These are phyloP conservation scores for Zasmidium angulare DNA, from an alignment of 2,329 filamentous ascomycete genomes.

Conservation along the genomic window DNA sequence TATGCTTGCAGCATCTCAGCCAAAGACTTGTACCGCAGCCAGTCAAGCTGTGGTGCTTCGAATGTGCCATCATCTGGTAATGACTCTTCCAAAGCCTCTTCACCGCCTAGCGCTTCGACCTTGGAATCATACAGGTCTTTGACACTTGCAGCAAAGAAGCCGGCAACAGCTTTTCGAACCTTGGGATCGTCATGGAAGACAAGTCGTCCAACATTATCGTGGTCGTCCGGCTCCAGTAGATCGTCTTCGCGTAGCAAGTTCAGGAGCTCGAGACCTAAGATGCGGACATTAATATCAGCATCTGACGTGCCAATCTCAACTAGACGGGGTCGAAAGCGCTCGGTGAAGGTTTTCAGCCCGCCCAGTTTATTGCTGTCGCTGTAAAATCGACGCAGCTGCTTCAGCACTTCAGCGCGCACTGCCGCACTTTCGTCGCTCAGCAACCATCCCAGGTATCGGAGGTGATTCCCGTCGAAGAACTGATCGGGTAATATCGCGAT, in stretches of 20 bases:
- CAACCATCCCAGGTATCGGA: constrained; percentile 94
- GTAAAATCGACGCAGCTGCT: constrained; percentile 77
- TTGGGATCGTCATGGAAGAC: constrained; percentile 84
- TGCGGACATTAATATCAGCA: constrained; percentile 75
- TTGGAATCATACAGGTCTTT: constrained; percentile 76
- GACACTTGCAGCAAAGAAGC: constrained; percentile 87
- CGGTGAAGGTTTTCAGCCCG: constrained; percentile 83
- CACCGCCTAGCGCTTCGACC: constrained; percentile 80
- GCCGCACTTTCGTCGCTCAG: constrained; percentile 75
- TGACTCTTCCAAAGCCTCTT: constrained; percentile 72
- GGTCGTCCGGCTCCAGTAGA: constrained; percentile 85
- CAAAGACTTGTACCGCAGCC: constrained; percentile 90
- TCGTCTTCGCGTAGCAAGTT: constrained; percentile 80
- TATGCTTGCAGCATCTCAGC: constrained; percentile 81
- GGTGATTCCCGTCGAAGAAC: constrained; percentile 86
- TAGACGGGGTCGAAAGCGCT: constrained; percentile 80
- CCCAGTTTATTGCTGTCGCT: constrained; percentile 74
- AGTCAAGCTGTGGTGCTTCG: constrained; percentile 66
- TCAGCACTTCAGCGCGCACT: constrained; percentile 81
- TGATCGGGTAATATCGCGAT: constrained; percentile 79
- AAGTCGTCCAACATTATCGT: constrained; percentile 82
- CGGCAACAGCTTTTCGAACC: constrained; percentile 83
- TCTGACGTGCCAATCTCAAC: constrained; percentile 92
- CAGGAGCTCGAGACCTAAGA: constrained; percentile 76
- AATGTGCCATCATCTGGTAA: constrained; percentile 69